These are phyloP conservation scores for Chaetoscypha palmicola DNA, from an alignment of 2,329 filamentous ascomycete species.

Conservation along the genomic window DNA sequence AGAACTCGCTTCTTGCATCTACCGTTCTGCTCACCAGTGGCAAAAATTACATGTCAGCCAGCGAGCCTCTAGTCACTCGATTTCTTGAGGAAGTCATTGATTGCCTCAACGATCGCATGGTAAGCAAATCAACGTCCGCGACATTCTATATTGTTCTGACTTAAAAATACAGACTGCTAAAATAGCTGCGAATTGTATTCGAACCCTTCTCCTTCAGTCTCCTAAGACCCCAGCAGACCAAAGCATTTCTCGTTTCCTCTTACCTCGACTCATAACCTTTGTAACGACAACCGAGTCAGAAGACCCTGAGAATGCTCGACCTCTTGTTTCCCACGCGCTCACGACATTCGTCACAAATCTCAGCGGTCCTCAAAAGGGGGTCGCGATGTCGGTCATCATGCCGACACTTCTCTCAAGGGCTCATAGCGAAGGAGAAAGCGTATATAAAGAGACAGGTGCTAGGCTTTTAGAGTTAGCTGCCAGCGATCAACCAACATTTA, in stretches of 20 bases:
- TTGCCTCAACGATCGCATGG: constrained; percentile 72
- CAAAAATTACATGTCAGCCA: constrained; percentile 63
- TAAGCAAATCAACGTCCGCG: constrained; percentile 34
- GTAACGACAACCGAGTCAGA: constrained; percentile 62
- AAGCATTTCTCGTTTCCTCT: constrained; percentile 64
- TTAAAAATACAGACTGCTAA: constrained; percentile 75
- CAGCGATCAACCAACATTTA: constrained; percentile 66
- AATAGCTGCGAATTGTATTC: constrained; percentile 83
- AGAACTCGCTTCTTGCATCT: constrained; percentile 81
- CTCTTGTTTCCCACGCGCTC: constrained; percentile 66
- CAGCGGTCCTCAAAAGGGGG: constrained; percentile 39
- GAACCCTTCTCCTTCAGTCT: constrained; percentile 68
- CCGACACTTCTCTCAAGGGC: constrained; percentile 71
- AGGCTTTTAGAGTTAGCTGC: constrained; percentile 76
- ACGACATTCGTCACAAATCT: constrained; percentile 58
- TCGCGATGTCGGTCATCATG: constrained; percentile 69
- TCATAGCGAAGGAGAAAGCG: constrained; percentile 49
- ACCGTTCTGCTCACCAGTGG: constrained; percentile 85
- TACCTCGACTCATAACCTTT: constrained; percentile 71
- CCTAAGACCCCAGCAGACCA: constrained; percentile 60
- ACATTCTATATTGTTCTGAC: too few relatives aligned
- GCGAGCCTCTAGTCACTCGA: constrained; percentile 65
- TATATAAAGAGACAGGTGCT: constrained; percentile 66
- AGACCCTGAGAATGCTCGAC: constrained; percentile 70
- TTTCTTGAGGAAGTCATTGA: constrained; percentile 79